Conservation (phyloP, 352 stramenopile species). For the Globisporangium apiculatum region DNA sequence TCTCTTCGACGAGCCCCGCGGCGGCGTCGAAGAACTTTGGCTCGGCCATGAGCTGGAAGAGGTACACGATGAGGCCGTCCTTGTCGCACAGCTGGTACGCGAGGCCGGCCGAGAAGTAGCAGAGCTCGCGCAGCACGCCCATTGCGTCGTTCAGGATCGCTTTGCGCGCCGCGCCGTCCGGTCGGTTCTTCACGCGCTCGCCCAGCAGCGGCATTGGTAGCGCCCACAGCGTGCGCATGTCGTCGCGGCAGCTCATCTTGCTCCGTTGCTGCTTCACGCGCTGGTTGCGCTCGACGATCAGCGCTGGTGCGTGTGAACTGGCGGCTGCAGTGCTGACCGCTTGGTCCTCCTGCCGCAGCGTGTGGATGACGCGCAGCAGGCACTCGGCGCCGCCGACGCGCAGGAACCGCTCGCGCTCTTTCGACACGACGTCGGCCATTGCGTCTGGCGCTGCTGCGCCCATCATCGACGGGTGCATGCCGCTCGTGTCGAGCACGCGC, state of each 20-base stretch:
- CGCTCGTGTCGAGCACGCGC: slow-evolving; percentile 58
- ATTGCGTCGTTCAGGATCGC: slow-evolving; percentile 69
- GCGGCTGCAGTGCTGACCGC: slow-evolving; percentile 6
- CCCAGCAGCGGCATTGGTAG: slow-evolving; percentile 27
- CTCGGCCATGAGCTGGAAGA: slow-evolving; percentile 92
- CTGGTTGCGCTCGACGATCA: slow-evolving; percentile 27
- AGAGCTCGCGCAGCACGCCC: slow-evolving; percentile 73
- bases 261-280: slow-evolving; percentile 17
- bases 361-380: slow-evolving; percentile 64
- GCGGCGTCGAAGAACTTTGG: slow-evolving; percentile 88
- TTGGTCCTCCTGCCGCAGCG: slow-evolving; percentile 51
- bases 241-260: slow-evolving; percentile 27
- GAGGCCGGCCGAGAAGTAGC: slow-evolving; percentile 70
- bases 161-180: slow-evolving; percentile 40
- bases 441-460: slow-evolving; percentile 14
- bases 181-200: slow-evolving; percentile 27
- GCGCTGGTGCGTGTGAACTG: slow-evolving; percentile 16
- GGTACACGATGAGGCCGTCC: slow-evolving; percentile 85
- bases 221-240: slow-evolving; percentile 56
- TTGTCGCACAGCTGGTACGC: slow-evolving; percentile 69
- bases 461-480: slow-evolving; percentile 26
- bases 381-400: slow-evolving; percentile 65
- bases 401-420: slow-evolving; percentile 65
- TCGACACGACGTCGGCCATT: slow-evolving; percentile 26
- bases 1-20: slow-evolving; percentile 89